A percentile compares a stretch with the other conserved stretches of the same genome.
phyloP scores from a whole-genome alignment of 331 rosid species.

The Quercus lobata region DNA sequence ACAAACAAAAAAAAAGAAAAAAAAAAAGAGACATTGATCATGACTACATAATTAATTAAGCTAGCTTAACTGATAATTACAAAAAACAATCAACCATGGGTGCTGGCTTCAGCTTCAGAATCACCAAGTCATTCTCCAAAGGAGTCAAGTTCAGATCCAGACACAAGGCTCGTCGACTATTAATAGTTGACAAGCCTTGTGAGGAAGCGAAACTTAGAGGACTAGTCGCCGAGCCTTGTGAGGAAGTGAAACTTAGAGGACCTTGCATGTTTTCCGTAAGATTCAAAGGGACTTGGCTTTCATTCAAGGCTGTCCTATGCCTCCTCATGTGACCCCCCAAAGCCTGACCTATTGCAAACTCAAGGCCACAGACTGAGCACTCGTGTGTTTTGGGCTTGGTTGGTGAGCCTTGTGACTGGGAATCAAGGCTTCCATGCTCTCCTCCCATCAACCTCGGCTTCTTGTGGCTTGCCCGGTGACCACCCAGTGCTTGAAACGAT shows the following conservation, averaged over 20 bases:
- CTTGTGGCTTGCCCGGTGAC: constrained; percentile 96
- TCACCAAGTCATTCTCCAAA: constrained; percentile 73
- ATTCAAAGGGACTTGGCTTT: background rate
- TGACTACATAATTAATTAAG: background rate
- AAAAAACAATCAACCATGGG: constrained; percentile 47
- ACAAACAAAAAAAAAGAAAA: background rate
- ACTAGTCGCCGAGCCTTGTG: constrained; percentile 14
- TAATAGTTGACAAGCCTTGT: constrained; percentile 14
- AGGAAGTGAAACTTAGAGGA: constrained; percentile 11
- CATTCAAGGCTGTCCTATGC: constrained; percentile 47
- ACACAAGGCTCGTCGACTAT: constrained; percentile 39
- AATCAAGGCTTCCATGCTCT: constrained; percentile 12
- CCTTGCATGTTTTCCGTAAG: background rate
- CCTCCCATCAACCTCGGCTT: constrained; percentile 53
- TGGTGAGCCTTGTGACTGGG: constrained; percentile 41
- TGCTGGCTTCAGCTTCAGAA: constrained; percentile 52
- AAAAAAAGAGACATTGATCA: background rate
- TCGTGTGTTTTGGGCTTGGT: constrained; percentile 81
- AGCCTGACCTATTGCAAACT: constrained; percentile 95
- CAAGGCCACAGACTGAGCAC: constrained; percentile 83
- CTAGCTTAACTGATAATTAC: background rate
- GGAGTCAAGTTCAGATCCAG: constrained; percentile 94
- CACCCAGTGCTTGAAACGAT: constrained; percentile 95
- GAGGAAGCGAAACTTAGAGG: constrained; percentile 15
- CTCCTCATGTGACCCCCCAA: constrained; percentile 96